A percentile compares a stretch with the other conserved stretches of the same genome.
phyloP scores from a whole-genome alignment of 805 yeast genomes.

The Crinitomyces ghanaensis region DNA sequence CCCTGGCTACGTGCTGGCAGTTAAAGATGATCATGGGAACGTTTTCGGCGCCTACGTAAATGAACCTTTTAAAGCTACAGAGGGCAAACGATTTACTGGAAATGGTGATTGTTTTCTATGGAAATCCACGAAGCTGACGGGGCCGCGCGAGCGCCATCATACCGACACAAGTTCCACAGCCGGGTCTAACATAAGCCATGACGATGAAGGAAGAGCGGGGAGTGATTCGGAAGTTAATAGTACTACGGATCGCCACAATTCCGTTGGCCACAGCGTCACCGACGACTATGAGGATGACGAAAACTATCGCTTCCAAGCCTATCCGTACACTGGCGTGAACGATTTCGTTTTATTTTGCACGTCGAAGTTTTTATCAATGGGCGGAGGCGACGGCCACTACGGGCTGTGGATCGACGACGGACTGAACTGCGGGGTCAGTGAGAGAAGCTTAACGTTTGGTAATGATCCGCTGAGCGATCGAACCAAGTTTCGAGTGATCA shows the following conservation, averaged over 20 bases:
- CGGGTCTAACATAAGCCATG: background rate
- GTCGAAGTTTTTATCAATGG: conserved; percentile 65
- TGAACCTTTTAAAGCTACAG: conserved; percentile 61
- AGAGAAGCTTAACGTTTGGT: conserved; percentile 74
- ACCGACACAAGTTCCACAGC: too few species aligned
- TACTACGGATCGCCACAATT: background rate
- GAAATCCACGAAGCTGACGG: conserved; percentile 52
- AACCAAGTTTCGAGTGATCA: conserved; percentile 56
- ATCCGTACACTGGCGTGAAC: conserved; percentile 77
- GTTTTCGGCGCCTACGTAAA: conserved; percentile 69
- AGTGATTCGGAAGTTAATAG: too few species aligned
- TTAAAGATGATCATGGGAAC: conserved; percentile 52
- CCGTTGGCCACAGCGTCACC: background rate
- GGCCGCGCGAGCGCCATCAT: too few species aligned
- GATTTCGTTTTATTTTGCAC: conserved; percentile 80
- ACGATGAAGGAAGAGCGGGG: too few species aligned
- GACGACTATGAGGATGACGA: too few species aligned
- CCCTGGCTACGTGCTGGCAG: conserved; percentile 63
- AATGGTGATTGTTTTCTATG: conserved; percentile 93
- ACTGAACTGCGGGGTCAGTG: conserved; percentile 65
- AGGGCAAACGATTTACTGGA: conserved; percentile 68
- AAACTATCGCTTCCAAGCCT: conserved; percentile 54
- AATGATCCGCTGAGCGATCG: conserved; percentile 66
- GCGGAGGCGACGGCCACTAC: conserved; percentile 87
- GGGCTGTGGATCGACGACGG: conserved; percentile 82